A percentile compares a stretch with the other conserved stretches of the same genome.
These are phyloP conservation scores for Irpex sp. DNA, from an alignment of 1,284 basidiomycete genomes.

Conservation along the genomic window DNA sequence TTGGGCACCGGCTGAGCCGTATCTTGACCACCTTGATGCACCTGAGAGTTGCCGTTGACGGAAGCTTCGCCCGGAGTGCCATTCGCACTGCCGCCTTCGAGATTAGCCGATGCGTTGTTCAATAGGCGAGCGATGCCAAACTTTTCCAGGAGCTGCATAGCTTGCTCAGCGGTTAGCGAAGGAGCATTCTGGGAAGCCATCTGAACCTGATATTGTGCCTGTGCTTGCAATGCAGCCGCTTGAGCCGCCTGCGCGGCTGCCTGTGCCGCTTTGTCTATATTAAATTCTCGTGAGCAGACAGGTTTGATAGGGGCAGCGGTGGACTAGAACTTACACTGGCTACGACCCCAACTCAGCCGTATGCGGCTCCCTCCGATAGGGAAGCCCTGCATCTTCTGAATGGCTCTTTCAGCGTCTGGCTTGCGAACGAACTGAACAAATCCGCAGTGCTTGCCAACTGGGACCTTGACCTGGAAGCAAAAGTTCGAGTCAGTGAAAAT, in stretches of 20 bases:
- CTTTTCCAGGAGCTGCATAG: constrained; percentile 62
- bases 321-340: constrained; percentile 64
- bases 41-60: constrained; percentile 12
- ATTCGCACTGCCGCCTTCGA: constrained; percentile 1
- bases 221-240: constrained; percentile 59
- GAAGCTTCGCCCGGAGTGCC: constrained; percentile 14
- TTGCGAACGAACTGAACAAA: constrained; percentile 95
- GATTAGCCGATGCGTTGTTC: constrained; percentile 19
- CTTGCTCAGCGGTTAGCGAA: constrained; percentile 60
- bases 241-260: constrained; percentile 82
- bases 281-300: constrained; percentile 3
- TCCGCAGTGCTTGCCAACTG: constrained; percentile 92
- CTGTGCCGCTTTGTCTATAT: constrained; percentile 79
- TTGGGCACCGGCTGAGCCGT: constrained; percentile 15
- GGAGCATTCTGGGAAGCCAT: constrained; percentile 22
- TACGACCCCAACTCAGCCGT: constrained; percentile 89
- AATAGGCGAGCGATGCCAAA: constrained; percentile 46
- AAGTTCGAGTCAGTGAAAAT: constrained; percentile 1
- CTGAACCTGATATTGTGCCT: constrained; percentile 44
- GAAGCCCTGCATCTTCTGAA: constrained; percentile 96
- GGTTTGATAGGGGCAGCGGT: not conserved
- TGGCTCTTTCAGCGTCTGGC: constrained; percentile 87
- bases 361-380: constrained; percentile 90
- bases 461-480: constrained; percentile 81
- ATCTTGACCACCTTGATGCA: constrained; percentile 5